phyloP scores from a whole-genome alignment of 441 rosid species.

The Pelargonium fulgidum region DNA sequence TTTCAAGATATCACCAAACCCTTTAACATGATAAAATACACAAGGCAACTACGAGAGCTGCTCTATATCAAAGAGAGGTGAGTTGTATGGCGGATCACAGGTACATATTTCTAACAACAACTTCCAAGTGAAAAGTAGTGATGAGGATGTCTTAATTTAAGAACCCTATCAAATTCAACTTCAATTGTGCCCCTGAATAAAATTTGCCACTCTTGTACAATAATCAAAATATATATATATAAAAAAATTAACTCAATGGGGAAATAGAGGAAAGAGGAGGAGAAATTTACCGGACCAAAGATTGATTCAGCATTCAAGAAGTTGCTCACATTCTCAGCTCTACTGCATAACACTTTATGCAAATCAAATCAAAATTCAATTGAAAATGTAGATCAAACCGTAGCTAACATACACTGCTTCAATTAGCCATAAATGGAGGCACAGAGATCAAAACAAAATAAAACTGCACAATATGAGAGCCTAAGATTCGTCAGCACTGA shows the following conservation, averaged over 20 bases:
- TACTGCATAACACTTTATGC: constrained; percentile 60
- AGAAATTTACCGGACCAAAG: constrained; percentile 68
- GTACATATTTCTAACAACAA: background rate
- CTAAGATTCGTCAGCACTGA: background rate
- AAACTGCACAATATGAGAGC: background rate
- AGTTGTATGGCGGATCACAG: background rate
- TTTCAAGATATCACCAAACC: constrained; percentile 6
- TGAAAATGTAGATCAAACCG: background rate
- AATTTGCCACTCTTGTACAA: background rate
- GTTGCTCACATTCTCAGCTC: constrained; percentile 90
- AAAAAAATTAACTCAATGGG: background rate
- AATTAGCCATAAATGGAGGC: background rate
- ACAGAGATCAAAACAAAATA: background rate
- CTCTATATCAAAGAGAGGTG: too few relatives aligned
- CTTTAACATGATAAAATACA: background rate
- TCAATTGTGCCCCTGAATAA: too few relatives aligned
- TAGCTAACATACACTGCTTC: background rate
- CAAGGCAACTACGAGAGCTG: too few relatives aligned
- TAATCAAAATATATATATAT: background rate
- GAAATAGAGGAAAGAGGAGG: background rate
- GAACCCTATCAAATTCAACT: too few relatives aligned
- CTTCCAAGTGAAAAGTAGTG: background rate
- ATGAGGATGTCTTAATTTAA: background rate
- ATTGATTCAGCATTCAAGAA: constrained; percentile 73
- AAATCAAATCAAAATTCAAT: constrained; percentile 19